Conservation (phyloP, 306 rosid species). For the Trifolium pratense region DNA sequence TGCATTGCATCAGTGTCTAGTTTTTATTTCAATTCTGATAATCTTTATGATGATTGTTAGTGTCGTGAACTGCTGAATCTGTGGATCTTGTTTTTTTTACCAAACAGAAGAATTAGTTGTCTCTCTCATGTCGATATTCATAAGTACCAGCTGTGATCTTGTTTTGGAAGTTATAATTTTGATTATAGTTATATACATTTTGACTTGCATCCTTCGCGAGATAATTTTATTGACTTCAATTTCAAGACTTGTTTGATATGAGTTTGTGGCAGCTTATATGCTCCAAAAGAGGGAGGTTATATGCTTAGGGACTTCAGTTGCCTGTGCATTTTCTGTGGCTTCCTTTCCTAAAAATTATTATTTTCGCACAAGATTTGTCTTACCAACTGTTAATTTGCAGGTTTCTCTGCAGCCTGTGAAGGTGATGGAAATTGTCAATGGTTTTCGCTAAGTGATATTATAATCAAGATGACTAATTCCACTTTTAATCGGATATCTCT, state of each 20-base stretch:
- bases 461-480: conserved; percentile 12
- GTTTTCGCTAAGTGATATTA: conserved; percentile 33
- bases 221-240: conserved; percentile 13
- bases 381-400: conserved; percentile 35
- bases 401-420: conserved; percentile 36
- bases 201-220: background rate
- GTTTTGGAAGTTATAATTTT: conserved; percentile 24
- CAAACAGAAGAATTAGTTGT: background rate
- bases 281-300: too few relatives aligned
- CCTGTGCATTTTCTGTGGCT: too few relatives aligned
- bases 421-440: conserved; percentile 41
- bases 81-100: conserved; percentile 30
- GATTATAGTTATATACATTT: conserved; percentile 27
- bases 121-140: background rate
- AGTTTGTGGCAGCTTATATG: too few relatives aligned
- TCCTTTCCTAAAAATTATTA: background rate
- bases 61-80: conserved; percentile 4
- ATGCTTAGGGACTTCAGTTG: too few relatives aligned
- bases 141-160: conserved; percentile 29
- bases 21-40: conserved; percentile 28
- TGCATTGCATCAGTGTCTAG: conserved; percentile 17
- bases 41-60: conserved; percentile 14
- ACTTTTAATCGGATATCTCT: conserved; percentile 28
- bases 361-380: conserved; percentile 1
- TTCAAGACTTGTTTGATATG: conserved; percentile 22